These are phyloP conservation scores for Daedalea quercina DNA, from an alignment of 768 basidiomycete genomes.

Conservation along the genomic window DNA sequence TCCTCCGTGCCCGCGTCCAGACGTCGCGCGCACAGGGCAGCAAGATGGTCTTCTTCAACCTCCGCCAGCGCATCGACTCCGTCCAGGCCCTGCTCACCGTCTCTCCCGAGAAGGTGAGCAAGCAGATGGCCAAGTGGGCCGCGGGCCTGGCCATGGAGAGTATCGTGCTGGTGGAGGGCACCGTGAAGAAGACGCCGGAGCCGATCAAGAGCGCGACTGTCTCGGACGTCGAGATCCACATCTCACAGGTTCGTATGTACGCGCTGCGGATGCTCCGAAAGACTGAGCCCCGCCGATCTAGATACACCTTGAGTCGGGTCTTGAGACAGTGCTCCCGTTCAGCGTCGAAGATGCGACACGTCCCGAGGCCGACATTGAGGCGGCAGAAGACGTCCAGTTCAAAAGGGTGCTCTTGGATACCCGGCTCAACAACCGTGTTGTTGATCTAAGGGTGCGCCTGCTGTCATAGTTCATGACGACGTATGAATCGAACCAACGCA, in stretches of 20 bases:
- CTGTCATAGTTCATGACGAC: not conserved
- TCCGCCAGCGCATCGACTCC: conserved; percentile 82
- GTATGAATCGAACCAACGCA: not conserved
- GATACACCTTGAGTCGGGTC: conserved; percentile 77
- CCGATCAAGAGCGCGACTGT: conserved; percentile 90
- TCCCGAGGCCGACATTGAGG: conserved; percentile 65
- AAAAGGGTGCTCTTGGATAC: conserved; percentile 88
- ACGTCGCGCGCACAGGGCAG: conserved; percentile 88
- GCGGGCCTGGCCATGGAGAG: conserved; percentile 74
- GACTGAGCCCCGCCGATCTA: conserved; percentile 23
- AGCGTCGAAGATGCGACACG: conserved; percentile 88
- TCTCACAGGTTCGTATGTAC: conserved; percentile 56
- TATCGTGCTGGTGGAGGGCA: conserved; percentile 86
- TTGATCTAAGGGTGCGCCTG: conserved; percentile 80
- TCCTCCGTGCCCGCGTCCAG: conserved; percentile 87
- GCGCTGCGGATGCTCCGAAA: not conserved
- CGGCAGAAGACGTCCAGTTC: conserved; percentile 49
- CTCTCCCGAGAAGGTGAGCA: conserved; percentile 73
- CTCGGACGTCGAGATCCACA: conserved; percentile 79
- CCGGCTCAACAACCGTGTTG: conserved; percentile 86
- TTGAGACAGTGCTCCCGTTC: conserved; percentile 82
- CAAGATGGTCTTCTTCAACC: conserved; percentile 92
- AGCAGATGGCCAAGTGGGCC: conserved; percentile 97
- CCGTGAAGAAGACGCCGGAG: conserved; percentile 71
- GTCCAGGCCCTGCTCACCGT: conserved; percentile 81